Evolutionary conservation across 2,329 filamentous ascomycete genomes (phyloP).

Genomic region (Alternaria brassicicola): DNA sequence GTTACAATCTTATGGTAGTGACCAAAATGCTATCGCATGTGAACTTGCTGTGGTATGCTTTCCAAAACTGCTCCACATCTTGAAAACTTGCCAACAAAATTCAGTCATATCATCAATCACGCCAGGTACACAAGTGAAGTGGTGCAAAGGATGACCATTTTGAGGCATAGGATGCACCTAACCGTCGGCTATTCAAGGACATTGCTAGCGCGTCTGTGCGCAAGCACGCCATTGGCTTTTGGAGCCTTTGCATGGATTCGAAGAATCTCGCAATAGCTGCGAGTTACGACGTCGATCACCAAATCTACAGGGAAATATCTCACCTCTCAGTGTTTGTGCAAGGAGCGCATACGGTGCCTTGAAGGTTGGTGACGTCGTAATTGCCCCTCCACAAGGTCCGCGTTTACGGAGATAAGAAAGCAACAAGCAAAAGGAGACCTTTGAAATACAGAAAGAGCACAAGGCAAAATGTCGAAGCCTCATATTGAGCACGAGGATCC

Average conservation of each 20-base stretch:
- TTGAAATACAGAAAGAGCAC: constrained; percentile 2
- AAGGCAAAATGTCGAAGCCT: constrained; percentile 30
- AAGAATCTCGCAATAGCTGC: constrained; percentile 1
- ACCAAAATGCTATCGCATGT: neutral
- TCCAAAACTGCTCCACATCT: no score
- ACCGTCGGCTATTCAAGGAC: constrained; percentile 19
- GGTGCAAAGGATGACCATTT: constrained; percentile 16
- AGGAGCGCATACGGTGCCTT: neutral
- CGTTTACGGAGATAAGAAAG: constrained; percentile 17
- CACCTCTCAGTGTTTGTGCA: neutral
- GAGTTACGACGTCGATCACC: neutral
- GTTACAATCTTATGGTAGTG: neutral
- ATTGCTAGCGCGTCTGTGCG: constrained; percentile 25
- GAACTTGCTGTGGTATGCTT: neutral
- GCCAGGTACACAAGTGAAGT: neutral
- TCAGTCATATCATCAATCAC: neutral
- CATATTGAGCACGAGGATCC: constrained; percentile 50
- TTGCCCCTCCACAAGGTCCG: constrained; percentile 15
- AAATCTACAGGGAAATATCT: neutral
- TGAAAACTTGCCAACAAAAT: neutral
- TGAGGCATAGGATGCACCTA: constrained; percentile 22
- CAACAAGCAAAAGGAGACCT: neutral
- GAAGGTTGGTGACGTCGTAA: constrained; percentile 1
- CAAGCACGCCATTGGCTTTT: constrained; percentile 30
- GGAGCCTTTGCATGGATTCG: neutral